Evolutionary conservation across 345 rosid species (phyloP).

Genomic region (Corchorus olitorius): DNA sequence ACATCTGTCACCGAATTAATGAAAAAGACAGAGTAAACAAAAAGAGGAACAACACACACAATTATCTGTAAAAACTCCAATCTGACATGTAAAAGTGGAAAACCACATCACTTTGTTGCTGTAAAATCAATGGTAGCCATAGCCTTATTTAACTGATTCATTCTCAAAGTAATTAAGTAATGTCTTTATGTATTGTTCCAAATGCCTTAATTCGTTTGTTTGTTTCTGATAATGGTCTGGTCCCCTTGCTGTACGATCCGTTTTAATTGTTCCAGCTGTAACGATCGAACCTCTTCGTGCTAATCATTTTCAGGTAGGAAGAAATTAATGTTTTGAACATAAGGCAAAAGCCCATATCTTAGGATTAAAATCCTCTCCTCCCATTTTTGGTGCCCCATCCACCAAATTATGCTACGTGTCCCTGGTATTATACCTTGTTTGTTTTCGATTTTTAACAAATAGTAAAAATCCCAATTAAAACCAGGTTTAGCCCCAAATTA

Average conservation of each 20-base stretch:
- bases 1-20: not conserved
- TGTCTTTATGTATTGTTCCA: not conserved
- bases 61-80: not conserved
- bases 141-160: not conserved
- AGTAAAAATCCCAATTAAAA: no score
- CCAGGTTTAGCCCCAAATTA: no score
- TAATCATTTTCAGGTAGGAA: not conserved
- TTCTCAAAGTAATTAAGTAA: not conserved
- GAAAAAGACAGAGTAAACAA: not conserved
- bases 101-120: not conserved
- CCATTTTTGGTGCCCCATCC: no score
- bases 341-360: not conserved
- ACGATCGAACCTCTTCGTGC: not conserved
- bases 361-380: no score
- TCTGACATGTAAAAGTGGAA: not conserved
- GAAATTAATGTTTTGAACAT: not conserved
- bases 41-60: no score
- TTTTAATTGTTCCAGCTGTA: not conserved
- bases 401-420: no score
- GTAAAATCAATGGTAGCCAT: not conserved
- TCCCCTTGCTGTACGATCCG: not conserved
- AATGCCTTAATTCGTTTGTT: not conserved
- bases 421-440: no score
- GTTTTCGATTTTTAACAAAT: no score
- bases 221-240: not conserved